Conservation (phyloP, 2,329 filamentous ascomycete species). For the Lecanosticta acicola region DNA sequence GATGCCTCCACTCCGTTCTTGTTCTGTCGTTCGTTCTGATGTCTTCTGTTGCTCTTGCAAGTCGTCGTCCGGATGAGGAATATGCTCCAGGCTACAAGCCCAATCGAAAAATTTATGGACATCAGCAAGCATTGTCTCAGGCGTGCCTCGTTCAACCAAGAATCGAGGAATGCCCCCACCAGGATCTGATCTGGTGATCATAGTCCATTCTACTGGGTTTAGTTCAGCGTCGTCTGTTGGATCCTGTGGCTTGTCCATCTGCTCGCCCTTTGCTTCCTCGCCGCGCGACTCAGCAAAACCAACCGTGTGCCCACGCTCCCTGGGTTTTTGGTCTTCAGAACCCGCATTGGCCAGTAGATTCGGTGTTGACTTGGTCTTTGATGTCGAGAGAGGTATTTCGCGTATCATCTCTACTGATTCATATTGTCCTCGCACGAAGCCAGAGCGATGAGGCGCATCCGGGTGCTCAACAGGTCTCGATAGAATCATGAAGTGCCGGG, state of each 20-base stretch:
- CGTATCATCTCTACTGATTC: slow-evolving; percentile 89
- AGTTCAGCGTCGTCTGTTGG: slow-evolving; percentile 44
- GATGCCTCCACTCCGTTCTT: neutral
- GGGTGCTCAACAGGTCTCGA: slow-evolving; percentile 79
- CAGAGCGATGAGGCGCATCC: slow-evolving; percentile 61
- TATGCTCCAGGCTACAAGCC: slow-evolving; percentile 53
- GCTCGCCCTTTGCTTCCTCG: slow-evolving; percentile 34
- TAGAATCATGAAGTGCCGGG: slow-evolving; percentile 75
- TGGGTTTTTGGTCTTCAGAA: slow-evolving; percentile 1
- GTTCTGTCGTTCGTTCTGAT: slow-evolving; percentile 1
- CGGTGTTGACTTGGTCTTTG: slow-evolving; percentile 32
- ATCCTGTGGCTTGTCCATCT: slow-evolving; percentile 21
- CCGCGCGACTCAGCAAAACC: slow-evolving; percentile 39
- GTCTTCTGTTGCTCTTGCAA: slow-evolving; percentile 20
- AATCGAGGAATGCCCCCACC: slow-evolving; percentile 83
- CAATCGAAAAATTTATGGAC: slow-evolving; percentile 78
- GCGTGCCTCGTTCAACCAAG: slow-evolving; percentile 85
- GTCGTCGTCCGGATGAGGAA: slow-evolving; percentile 34
- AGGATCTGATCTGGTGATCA: slow-evolving; percentile 85
- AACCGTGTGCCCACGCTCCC: slow-evolving; percentile 37
- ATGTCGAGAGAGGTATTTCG: slow-evolving; percentile 60
- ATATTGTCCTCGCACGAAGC: slow-evolving; percentile 78
- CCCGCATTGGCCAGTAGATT: slow-evolving; percentile 21
- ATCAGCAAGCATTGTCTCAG: slow-evolving; percentile 71
- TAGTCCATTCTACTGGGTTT: slow-evolving; percentile 80